phyloP scores from a whole-genome alignment of 2,329 filamentous ascomycete genomes.

The Aspergillus sp. region DNA sequence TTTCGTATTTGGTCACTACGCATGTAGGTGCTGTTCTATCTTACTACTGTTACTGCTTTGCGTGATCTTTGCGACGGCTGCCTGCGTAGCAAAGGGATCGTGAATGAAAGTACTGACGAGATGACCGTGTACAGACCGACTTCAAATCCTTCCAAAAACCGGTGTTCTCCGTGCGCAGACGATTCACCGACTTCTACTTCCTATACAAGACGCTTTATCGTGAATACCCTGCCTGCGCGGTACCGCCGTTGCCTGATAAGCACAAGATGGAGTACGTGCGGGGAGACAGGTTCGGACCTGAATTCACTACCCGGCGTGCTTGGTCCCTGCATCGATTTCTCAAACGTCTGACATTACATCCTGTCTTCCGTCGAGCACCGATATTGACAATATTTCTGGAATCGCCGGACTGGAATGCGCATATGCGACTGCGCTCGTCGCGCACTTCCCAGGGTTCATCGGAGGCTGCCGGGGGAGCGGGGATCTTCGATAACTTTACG shows the following conservation, averaged over 20 bases:
- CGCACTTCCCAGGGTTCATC: slow-evolving; percentile 51
- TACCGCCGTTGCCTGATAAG: slow-evolving; percentile 93
- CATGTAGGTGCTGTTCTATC: slow-evolving; percentile 51
- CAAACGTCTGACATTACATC: slow-evolving; percentile 76
- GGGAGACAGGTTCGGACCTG: slow-evolving; percentile 86
- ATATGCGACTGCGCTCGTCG: slow-evolving; percentile 72
- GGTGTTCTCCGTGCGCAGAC: slow-evolving; percentile 71
- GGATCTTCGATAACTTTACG: slow-evolving; percentile 90
- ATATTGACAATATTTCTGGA: slow-evolving; percentile 88
- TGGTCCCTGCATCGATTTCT: slow-evolving; percentile 90
- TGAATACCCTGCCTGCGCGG: slow-evolving; percentile 85
- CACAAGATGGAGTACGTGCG: slow-evolving; percentile 99
- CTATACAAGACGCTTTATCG: slow-evolving; percentile 82
- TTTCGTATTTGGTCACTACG: slow-evolving; percentile 91
- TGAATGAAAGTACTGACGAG: slow-evolving; percentile 9
- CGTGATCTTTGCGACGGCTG: not conserved
- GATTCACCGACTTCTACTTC: slow-evolving; percentile 97
- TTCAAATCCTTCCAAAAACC: slow-evolving; percentile 87
- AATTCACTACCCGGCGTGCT: slow-evolving; percentile 83
- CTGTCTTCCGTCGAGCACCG: slow-evolving; percentile 72
- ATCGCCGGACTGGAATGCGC: slow-evolving; percentile 90
- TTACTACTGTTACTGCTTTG: not conserved
- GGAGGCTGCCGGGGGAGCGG: slow-evolving; percentile 40
- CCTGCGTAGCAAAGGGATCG: slow-evolving; percentile 10
- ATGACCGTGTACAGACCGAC: slow-evolving; percentile 59